These are phyloP conservation scores for Astrothelium subdiscretum DNA, from an alignment of 495 filamentous ascomycete genomes.

Conservation along the genomic window DNA sequence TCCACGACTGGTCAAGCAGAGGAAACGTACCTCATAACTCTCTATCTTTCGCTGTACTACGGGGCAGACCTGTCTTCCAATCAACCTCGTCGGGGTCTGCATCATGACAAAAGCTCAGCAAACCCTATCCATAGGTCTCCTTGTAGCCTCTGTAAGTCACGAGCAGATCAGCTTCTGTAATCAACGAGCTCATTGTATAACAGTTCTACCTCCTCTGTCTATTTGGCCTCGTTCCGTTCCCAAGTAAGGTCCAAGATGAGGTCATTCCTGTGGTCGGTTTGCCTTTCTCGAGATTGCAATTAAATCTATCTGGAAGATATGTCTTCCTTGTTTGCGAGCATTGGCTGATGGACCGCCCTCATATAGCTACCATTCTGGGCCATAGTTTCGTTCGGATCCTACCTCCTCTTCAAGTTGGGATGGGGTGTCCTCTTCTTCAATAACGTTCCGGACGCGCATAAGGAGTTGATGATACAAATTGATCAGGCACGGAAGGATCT, in stretches of 20 bases:
- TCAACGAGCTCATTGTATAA: slow-evolving; percentile 7
- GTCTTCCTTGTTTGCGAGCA: slow-evolving; percentile 1
- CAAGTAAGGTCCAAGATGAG: slow-evolving; percentile 55
- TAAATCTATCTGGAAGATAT: slow-evolving; percentile 14
- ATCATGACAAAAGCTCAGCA: slow-evolving; percentile 91
- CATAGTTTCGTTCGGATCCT: slow-evolving; percentile 84
- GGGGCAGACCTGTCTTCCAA: too few species aligned
- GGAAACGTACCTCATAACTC: too few species aligned
- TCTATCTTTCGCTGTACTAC: too few species aligned
- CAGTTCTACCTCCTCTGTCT: slow-evolving; percentile 84
- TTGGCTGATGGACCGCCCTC: background rate
- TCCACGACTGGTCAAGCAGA: too few species aligned
- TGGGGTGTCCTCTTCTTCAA: slow-evolving; percentile 91
- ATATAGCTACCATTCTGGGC: slow-evolving; percentile 80
- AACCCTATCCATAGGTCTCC: slow-evolving; percentile 72
- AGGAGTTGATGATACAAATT: slow-evolving; percentile 78
- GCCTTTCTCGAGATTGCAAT: background rate
- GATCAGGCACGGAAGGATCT: slow-evolving; percentile 56
- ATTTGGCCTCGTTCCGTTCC: slow-evolving; percentile 75
- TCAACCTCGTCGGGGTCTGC: background rate
- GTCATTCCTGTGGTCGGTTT: slow-evolving; percentile 56
- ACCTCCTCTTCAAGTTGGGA: slow-evolving; percentile 83
- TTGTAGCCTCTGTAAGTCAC: slow-evolving; percentile 66
- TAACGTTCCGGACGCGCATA: slow-evolving; percentile 83
- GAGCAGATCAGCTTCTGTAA: background rate